phyloP scores from a whole-genome alignment of 2,329 filamentous ascomycete genomes.

The Trichoderma arundinaceum region DNA sequence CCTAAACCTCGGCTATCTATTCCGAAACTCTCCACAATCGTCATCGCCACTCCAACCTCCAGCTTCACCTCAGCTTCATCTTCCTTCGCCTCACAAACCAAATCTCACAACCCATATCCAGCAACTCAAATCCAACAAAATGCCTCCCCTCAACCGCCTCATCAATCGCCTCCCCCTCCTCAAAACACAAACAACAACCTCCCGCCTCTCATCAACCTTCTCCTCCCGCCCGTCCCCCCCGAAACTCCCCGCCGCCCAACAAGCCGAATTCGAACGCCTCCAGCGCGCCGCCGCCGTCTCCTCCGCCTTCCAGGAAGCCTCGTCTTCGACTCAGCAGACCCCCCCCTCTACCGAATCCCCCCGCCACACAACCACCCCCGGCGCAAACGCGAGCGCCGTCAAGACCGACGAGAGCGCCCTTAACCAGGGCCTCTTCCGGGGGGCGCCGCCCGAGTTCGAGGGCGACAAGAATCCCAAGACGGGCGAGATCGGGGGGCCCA shows the following conservation, averaged over 20 bases:
- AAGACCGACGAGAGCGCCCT: slow-evolving; percentile 44
- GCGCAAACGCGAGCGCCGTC: neutral
- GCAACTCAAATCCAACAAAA: neutral
- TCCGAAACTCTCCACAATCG: slow-evolving; percentile 7
- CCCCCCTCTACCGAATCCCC: slow-evolving; percentile 37
- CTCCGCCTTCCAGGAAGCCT: slow-evolving; percentile 46
- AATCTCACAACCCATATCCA: neutral
- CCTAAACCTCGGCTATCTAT: slow-evolving; percentile 31
- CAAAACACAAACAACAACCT: slow-evolving; percentile 30
- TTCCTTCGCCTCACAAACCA: too few species aligned
- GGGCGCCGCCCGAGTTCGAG: slow-evolving; percentile 88
- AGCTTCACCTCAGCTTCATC: neutral
- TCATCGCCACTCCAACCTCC: neutral
- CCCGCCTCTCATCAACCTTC: slow-evolving; percentile 51
- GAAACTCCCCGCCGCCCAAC: slow-evolving; percentile 83
- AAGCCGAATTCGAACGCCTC: slow-evolving; percentile 87
- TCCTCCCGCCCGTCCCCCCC: slow-evolving; percentile 72
- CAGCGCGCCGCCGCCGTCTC: slow-evolving; percentile 66
- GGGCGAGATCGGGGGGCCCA: slow-evolving; percentile 93
- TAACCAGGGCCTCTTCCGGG: slow-evolving; percentile 69
- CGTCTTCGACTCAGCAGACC: slow-evolving; percentile 37
- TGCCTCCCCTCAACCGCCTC: slow-evolving; percentile 6
- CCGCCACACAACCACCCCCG: slow-evolving; percentile 33
- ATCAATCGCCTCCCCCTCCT: slow-evolving; percentile 9
- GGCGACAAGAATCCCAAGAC: slow-evolving; percentile 92